Evolutionary conservation across 495 filamentous ascomycete species (phyloP), one percentile per base, ranked within the genome.

Genomic region (Penicillium dipodomyicola): DNA sequence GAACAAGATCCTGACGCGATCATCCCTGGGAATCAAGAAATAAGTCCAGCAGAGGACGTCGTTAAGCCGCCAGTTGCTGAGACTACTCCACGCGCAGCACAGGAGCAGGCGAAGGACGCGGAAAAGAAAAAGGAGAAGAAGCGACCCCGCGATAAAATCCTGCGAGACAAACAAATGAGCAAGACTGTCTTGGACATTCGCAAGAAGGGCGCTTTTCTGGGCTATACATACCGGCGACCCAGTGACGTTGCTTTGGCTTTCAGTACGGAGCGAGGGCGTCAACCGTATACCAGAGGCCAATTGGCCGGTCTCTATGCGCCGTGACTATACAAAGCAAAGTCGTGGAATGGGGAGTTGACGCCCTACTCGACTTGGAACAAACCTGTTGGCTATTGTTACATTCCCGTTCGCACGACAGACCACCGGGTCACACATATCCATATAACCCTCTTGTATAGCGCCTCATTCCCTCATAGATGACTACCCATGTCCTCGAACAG

Each of bases 221-320:
- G 93, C n/a, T 97, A 97, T 69, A 91, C 89, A 12, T 96, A 91
- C 69, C 82, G 84, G 15, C 76, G 84, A 49, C 85, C 85, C 5
- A 78, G 76, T 57, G 65, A 65, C 6, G 60, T 72, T 17, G 60
- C 59, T 32, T 50, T 73, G 54, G 70, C 74, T 2, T 54, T 80
- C 8, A 61, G 53, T n/a, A 52, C 55, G 10, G 69, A 73, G 12
- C 59, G 71, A 42, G 72, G 73, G 40, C 65, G 72, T 20, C 63
- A 66, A 11, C 61, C 57, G 30, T 35, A 68, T 10, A 19, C 54
- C 17, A 64, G 72, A 35, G 64, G 68, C 5, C 58, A 67, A 1
- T 40, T 76, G 33, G 52, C 62, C 8, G 66, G 66, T 17, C 35
- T 74, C 1, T 76, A 73, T 65, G 61, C 61, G 0, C 63, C 19